These are phyloP conservation scores for Medicago ruthenica DNA, from an alignment of 306 rosid genomes.

Conservation along the genomic window DNA sequence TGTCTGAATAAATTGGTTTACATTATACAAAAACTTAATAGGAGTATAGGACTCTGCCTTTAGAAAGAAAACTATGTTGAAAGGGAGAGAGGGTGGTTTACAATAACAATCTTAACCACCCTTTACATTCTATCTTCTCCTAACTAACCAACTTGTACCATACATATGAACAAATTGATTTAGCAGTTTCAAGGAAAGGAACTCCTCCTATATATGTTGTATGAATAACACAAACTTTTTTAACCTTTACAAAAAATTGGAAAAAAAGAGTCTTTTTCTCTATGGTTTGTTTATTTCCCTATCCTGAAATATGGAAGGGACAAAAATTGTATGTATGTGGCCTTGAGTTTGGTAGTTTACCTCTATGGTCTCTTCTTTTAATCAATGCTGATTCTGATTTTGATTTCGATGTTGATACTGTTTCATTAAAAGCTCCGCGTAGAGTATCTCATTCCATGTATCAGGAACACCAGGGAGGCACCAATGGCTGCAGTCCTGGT, in stretches of 20 bases:
- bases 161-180: slow-evolving; percentile 51
- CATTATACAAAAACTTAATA: neutral
- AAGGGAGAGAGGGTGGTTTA: slow-evolving; percentile 25
- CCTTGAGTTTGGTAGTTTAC: slow-evolving; percentile 31
- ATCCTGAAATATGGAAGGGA: slow-evolving; percentile 25
- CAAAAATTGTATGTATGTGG: slow-evolving; percentile 33
- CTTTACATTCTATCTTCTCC: slow-evolving; percentile 34
- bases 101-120: slow-evolving; percentile 40
- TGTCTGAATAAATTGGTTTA: neutral
- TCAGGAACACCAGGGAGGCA: slow-evolving; percentile 98
- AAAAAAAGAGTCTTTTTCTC: slow-evolving; percentile 26
- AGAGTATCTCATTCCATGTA: slow-evolving; percentile 84
- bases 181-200: slow-evolving; percentile 37
- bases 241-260: slow-evolving; percentile 6
- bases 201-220: slow-evolving; percentile 17
- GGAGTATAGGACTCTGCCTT: too few species aligned
- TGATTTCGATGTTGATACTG: slow-evolving; percentile 49
- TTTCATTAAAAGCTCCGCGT: slow-evolving; percentile 64
- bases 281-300: slow-evolving; percentile 36
- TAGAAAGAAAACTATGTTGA: too few species aligned
- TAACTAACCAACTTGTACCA: slow-evolving; percentile 32
- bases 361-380: slow-evolving; percentile 61
- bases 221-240: slow-evolving; percentile 22
- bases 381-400: neutral
- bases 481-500: slow-evolving; percentile 97